Percentiles rank a stretch among this genome's conserved stretches.
phyloP scores from a whole-genome alignment of 352 stramenopile genomes.

The Pythium rishiriense region DNA sequence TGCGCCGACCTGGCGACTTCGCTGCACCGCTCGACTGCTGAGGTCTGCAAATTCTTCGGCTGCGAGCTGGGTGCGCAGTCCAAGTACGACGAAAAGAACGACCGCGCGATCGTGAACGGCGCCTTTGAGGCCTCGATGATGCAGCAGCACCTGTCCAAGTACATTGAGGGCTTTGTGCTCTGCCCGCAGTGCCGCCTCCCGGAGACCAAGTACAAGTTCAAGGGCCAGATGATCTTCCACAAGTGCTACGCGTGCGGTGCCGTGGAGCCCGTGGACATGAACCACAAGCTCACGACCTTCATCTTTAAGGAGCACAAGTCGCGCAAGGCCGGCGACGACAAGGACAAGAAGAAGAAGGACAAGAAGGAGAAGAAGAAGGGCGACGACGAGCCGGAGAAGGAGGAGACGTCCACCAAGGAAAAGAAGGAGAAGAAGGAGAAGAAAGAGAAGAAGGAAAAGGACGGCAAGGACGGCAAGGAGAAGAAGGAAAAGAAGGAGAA shows the following conservation, averaged over 20 bases:
- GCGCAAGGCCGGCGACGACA: conserved; percentile 77
- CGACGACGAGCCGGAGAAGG: conserved; percentile 65
- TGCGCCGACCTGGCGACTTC: conserved; percentile 93
- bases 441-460: conserved; percentile 58
- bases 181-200: conserved; percentile 96
- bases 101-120: conserved; percentile 97
- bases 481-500: conserved; percentile 81
- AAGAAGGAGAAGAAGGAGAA: conserved; percentile 60
- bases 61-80: conserved; percentile 98
- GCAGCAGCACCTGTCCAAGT: conserved; percentile 96
- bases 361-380: conserved; percentile 58
- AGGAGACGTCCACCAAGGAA: conserved; percentile 54
- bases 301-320: conserved; percentile 97
- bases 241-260: conserved; percentile 98
- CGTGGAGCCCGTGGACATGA: conserved; percentile 97
- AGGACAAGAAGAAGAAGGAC: conserved; percentile 87
- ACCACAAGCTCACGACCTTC: conserved; percentile 97
- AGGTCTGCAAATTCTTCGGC: conserved; percentile 99
- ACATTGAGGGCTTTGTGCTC: conserved; percentile 98
- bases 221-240: conserved; percentile 96
- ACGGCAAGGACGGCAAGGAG: conserved; percentile 67
- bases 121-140: conserved; percentile 93
- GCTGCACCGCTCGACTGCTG: conserved; percentile 92
- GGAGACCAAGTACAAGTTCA: conserved; percentile 99
- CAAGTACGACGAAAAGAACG: conserved; percentile 95